Evolutionary conservation across 352 stramenopile species (phyloP), one percentile per base, ranked within the genome.

Genomic region (Phytophthora tentaculata): DNA sequence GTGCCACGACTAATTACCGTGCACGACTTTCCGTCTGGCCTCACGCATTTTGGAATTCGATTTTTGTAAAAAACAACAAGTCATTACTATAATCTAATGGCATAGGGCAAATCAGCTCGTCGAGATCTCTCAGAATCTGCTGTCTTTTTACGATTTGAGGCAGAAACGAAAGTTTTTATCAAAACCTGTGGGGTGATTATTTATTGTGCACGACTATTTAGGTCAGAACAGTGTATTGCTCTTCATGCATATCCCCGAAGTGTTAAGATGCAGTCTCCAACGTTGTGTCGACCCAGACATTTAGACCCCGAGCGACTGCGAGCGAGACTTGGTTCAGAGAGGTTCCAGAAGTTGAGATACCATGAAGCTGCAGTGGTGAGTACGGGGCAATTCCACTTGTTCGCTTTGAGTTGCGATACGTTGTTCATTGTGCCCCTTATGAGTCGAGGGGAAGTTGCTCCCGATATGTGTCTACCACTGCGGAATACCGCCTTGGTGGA

Each of bases 221-320:
- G n/a, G n/a, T n/a, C n/a, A n/a, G n/a, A n/a, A n/a, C n/a, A n/a
- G n/a, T n/a, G n/a, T n/a, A n/a, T 68, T 69, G 57, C 53, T 60
- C 64, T 65, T 72, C 53, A 56, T 56, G n/a, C n/a, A n/a, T n/a
- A n/a, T n/a, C n/a, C n/a, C n/a, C n/a, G 20, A 47, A 19, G 24
- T 44, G 8, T 26, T 2, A 54, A 55, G 24, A 75, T 74, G 65
- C 32, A 65, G 2, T 80, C 78, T 12, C 83, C 82, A 32, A 88
- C 83, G 43, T 77, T 79, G 43, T 91, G 77, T 23, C 73, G 81
- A 1, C 79, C 83, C 51, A 67, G 80, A 57, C 74, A 89, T 48
- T 22, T 91, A 43, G 83, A 91, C 28, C 76, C 72, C 16, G 83
- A 91, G 68, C 72, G 81, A 13, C 61, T 89, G 22, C 80, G 85